Base-by-base conservation (phyloP, 2,329 filamentous ascomycete genomes). In the Neocatenulostroma microsporum region DNA sequence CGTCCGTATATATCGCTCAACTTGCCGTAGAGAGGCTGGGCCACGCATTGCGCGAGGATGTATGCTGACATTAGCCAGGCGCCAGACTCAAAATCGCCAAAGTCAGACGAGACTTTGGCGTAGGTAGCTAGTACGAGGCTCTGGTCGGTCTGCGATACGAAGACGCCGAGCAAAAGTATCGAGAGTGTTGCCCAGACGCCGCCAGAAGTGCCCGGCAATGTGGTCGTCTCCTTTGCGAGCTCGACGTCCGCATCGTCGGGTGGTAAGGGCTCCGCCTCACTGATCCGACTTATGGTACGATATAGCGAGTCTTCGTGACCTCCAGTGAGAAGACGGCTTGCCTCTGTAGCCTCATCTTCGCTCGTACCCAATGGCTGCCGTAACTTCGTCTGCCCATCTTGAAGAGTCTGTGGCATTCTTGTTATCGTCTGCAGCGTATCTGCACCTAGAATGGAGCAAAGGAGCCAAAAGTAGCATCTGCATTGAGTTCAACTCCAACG, bases 61-160 rank as follows among this genome's bases (percentile, higher is more conserved):
- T 66, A 70, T 14, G 62, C 62, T 1, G 61, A 62, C 6, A 69
- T 42, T 1, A 70, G 55, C 67, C 66, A 70, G 21, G 56, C 60
- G 1, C 62, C 64, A 15, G 59, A 53, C 9, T 58, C 52, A 4
- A 69, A 49, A 12, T 58, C 55, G 34, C 63, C 47, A 40, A 70
- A 69, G 14, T 68, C 63, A 0, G 67, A 69, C 0, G 66, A 57
- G 26, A 70, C 64, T n/a, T 56, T 64, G 1, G 73, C 72, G 40
- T 81, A 76, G 0, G 80, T 82, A 0, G 82, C 80, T 21, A 85
- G 61, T 0, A 85, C 69, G 0, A 85, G 62, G 1, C 76, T 79
- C 0, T 64, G 61, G 50, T 86, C 82, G 12, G 74, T 72, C 37
- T 79, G 78, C 5, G 73, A 72, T 10, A 82, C 72, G 46, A 85